phyloP scores from a whole-genome alignment of 2,329 filamentous ascomycete genomes.

The Epichloe sylvatica region DNA sequence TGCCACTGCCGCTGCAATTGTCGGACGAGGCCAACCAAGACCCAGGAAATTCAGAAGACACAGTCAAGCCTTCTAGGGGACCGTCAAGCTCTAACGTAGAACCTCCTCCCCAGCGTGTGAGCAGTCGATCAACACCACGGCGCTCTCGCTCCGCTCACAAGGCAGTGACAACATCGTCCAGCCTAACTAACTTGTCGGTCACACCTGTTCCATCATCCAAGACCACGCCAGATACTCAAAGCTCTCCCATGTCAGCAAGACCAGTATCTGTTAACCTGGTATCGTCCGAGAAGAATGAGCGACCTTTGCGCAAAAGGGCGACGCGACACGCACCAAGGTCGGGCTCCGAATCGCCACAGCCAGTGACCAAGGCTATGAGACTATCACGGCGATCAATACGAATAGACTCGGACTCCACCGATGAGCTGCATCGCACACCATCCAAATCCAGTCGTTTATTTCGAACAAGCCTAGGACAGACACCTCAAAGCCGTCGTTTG shows the following conservation, averaged over 20 bases:
- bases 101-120: neutral
- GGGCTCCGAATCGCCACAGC: slow-evolving; percentile 15
- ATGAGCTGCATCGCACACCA: slow-evolving; percentile 32
- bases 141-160: slow-evolving; percentile 7
- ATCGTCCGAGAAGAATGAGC: slow-evolving; percentile 12
- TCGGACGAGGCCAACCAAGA: neutral
- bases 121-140: slow-evolving; percentile 9
- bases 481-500: slow-evolving; percentile 23
- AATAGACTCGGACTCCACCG: slow-evolving; percentile 30
- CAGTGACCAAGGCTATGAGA: slow-evolving; percentile 9
- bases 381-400: slow-evolving; percentile 14
- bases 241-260: slow-evolving; percentile 15
- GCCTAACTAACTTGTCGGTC: slow-evolving; percentile 25
- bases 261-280: slow-evolving; percentile 11
- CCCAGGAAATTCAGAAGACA: neutral
- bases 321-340: slow-evolving; percentile 8
- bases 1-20: neutral
- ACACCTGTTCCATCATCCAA: slow-evolving; percentile 26
- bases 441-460: slow-evolving; percentile 15
- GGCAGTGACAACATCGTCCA: slow-evolving; percentile 19
- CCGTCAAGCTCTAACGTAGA: neutral
- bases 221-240: slow-evolving; percentile 22
- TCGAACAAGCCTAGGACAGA: slow-evolving; percentile 15
- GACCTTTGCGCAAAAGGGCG: slow-evolving; percentile 9
- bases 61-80: neutral